A percentile compares a stretch with the other conserved stretches of the same genome.
Conservation (phyloP, 2,329 filamentous ascomycete genomes). For the Pseudocercospora vitis region DNA sequence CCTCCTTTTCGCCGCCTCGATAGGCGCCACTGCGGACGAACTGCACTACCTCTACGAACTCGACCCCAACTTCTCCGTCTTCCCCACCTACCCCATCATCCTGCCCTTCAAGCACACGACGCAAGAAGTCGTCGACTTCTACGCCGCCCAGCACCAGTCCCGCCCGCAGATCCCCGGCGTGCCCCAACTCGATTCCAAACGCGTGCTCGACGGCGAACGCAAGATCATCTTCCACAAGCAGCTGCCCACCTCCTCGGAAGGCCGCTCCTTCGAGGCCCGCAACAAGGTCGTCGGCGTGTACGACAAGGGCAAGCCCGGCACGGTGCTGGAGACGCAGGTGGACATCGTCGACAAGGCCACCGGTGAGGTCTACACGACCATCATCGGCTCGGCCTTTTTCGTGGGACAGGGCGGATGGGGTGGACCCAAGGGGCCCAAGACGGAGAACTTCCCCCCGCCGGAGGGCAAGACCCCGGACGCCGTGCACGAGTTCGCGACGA, state of each 20-base stretch:
- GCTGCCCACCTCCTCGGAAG: slow-evolving; percentile 69
- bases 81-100: slow-evolving; percentile 84
- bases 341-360: slow-evolving; percentile 69
- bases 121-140: slow-evolving; percentile 72
- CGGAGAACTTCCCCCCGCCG: slow-evolving; percentile 75
- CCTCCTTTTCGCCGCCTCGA: slow-evolving; percentile 85
- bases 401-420: slow-evolving; percentile 82
- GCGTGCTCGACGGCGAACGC: slow-evolving; percentile 81
- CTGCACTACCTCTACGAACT: slow-evolving; percentile 92
- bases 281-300: slow-evolving; percentile 81
- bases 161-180: slow-evolving; percentile 66
- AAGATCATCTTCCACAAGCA: slow-evolving; percentile 69
- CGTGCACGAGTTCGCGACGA: slow-evolving; percentile 69
- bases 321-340: slow-evolving; percentile 77
- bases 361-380: slow-evolving; percentile 70
- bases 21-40: slow-evolving; percentile 81
- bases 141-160: slow-evolving; percentile 57
- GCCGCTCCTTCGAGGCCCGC: slow-evolving; percentile 72
- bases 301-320: slow-evolving; percentile 77
- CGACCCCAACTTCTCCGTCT: slow-evolving; percentile 80
- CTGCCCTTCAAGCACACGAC: slow-evolving; percentile 78
- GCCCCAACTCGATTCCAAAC: slow-evolving; percentile 71
- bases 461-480: slow-evolving; percentile 69
- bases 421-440: slow-evolving; percentile 81
- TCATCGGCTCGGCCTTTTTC: slow-evolving; percentile 72